Evolutionary conservation across 306 rosid species (phyloP).

Genomic region (Biancaea sappan): DNA sequence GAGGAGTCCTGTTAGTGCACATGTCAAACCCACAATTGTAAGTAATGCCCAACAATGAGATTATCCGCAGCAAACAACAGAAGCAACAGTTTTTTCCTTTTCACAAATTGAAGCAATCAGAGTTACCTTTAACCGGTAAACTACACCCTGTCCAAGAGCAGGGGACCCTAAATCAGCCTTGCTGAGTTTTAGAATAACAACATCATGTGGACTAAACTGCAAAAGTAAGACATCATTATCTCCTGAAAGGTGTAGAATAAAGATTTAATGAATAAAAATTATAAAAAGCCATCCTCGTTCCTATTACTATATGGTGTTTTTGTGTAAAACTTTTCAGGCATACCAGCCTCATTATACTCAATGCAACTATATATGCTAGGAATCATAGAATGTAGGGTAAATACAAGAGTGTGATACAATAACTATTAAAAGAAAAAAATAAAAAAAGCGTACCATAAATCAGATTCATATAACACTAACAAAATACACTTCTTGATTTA

Average conservation of each 20-base stretch:
- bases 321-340: neutral
- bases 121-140: conserved; percentile 86
- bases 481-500: neutral
- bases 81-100: conserved; percentile 2
- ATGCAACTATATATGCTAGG: neutral
- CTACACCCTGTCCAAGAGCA: conserved; percentile 97
- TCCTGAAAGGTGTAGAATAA: conserved; percentile 11
- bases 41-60: conserved; percentile 31
- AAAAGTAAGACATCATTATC: conserved; percentile 25
- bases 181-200: conserved; percentile 89
- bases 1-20: conserved; percentile 75
- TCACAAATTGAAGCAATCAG: conserved; percentile 19
- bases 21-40: conserved; percentile 41
- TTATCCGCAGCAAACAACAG: conserved; percentile 21
- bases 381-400: neutral
- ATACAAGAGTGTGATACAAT: neutral
- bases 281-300: conserved; percentile 6
- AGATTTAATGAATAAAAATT: conserved; percentile 7
- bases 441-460: neutral
- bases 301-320: neutral
- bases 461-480: neutral
- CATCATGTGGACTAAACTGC: conserved; percentile 93
- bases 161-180: conserved; percentile 93
- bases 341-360: neutral
- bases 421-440: neutral